Percentiles rank a stretch among this genome's conserved stretches.
phyloP scores from a whole-genome alignment of 257 asterid genomes.

The Nicotiana undulata region DNA sequence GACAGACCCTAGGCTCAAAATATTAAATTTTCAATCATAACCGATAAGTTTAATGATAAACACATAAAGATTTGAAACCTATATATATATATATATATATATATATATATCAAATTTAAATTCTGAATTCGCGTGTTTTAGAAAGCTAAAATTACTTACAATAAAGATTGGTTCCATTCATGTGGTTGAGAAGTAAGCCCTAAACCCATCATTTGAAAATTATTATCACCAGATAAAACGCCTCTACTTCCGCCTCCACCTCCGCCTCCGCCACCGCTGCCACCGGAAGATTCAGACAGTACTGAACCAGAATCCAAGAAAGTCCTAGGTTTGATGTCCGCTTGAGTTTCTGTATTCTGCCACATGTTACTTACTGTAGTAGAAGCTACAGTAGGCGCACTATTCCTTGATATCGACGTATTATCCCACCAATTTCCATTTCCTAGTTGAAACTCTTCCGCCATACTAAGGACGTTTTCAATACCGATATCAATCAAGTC shows the following conservation, averaged over 20 bases:
- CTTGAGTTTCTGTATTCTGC: slow-evolving; percentile 37
- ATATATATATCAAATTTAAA: too few species aligned
- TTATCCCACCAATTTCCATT: slow-evolving; percentile 73
- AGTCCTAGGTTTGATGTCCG: slow-evolving; percentile 41
- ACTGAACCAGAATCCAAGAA: slow-evolving; percentile 35
- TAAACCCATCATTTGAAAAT: slow-evolving; percentile 64
- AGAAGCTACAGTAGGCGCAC: slow-evolving; percentile 22
- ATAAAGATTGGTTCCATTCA: slow-evolving; percentile 49
- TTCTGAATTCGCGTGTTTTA: too few species aligned
- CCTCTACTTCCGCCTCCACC: neutral
- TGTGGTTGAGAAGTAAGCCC: slow-evolving; percentile 62
- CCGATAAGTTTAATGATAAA: too few species aligned
- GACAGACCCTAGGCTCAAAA: too few species aligned
- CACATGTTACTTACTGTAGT: slow-evolving; percentile 30
- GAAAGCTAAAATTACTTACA: neutral
- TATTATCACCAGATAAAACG: slow-evolving; percentile 19
- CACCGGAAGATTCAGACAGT: slow-evolving; percentile 8
- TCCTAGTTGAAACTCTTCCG: slow-evolving; percentile 66
- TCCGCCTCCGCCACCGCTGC: neutral
- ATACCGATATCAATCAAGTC: neutral
- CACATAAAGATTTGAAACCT: too few species aligned
- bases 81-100: too few species aligned
- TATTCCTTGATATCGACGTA: slow-evolving; percentile 27
- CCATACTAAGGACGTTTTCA: slow-evolving; percentile 23
- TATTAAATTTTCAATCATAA: too few species aligned